These are phyloP conservation scores for Juglanconis oblonga DNA, from an alignment of 2,329 filamentous ascomycete species.

Conservation along the genomic window DNA sequence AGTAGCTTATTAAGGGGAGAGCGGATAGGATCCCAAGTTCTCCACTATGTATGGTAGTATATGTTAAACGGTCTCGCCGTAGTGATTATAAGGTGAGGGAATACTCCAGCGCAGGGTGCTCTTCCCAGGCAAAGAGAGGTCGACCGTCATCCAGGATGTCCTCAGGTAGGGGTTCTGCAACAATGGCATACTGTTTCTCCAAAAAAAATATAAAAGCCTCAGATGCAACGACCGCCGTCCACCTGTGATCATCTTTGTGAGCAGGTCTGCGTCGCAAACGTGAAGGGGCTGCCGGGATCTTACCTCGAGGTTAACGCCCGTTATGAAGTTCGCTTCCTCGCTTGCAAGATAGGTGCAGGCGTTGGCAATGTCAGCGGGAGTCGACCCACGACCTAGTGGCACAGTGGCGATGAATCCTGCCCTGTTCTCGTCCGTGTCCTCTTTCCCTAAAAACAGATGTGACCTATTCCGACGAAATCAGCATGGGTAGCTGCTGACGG, in stretches of 20 bases:
- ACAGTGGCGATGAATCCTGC: conserved; percentile 52
- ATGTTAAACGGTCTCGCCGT: too few relatives aligned
- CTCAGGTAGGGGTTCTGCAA: too few relatives aligned
- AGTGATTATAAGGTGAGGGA: too few relatives aligned
- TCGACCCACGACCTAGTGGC: conserved; percentile 52
- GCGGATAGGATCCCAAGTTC: too few relatives aligned
- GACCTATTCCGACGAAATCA: conserved; percentile 26
- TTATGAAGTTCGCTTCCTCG: conserved; percentile 70
- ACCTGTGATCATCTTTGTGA: background rate
- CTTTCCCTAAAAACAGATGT: conserved; percentile 55
- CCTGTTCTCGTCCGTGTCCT: conserved; percentile 60
- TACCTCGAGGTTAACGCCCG: conserved; percentile 67
- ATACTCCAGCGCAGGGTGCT: too few relatives aligned
- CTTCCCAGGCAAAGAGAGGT: too few relatives aligned
- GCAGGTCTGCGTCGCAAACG: background rate
- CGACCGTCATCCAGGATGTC: too few relatives aligned
- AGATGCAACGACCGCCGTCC: conserved; percentile 6
- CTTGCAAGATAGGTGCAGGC: conserved; percentile 68
- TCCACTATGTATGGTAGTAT: too few relatives aligned
- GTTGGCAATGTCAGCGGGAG: conserved; percentile 67
- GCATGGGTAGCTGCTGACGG: background rate
- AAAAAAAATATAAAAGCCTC: background rate
- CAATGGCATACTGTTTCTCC: too few relatives aligned
- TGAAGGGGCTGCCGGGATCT: background rate
- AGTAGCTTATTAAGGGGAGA: too few relatives aligned